These are phyloP conservation scores for Scheffersomyces coipomensis DNA, from an alignment of 805 yeast genomes.

Conservation along the genomic window DNA sequence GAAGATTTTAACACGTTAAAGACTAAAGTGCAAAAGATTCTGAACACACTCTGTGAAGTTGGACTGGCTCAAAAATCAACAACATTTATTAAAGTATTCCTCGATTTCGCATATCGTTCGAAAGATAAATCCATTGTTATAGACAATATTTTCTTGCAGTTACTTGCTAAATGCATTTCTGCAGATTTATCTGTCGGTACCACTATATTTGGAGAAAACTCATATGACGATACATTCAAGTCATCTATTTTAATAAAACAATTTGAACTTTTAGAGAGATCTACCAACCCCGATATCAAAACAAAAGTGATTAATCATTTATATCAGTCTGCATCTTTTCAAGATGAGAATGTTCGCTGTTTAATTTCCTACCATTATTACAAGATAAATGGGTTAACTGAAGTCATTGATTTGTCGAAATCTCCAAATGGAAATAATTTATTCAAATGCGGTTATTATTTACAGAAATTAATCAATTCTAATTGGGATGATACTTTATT, in stretches of 20 bases:
- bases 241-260: conserved; percentile 14
- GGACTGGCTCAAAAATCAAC: conserved; percentile 4
- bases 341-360: conserved; percentile 10
- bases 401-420: conserved; percentile 5
- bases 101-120: conserved; percentile 3
- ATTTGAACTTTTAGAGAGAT: conserved; percentile 18
- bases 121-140: neutral
- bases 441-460: conserved; percentile 17
- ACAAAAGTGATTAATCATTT: conserved; percentile 14
- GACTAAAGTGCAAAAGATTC: conserved; percentile 31
- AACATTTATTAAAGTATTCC: conserved; percentile 2
- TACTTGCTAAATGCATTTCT: conserved; percentile 9
- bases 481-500: conserved; percentile 20
- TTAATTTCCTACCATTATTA: conserved; percentile 18
- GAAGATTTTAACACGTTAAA: conserved; percentile 2
- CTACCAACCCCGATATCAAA: conserved; percentile 12
- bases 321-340: conserved; percentile 10
- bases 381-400: conserved; percentile 14
- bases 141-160: conserved; percentile 9
- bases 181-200: neutral
- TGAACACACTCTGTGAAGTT: conserved; percentile 22
- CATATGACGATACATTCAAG: conserved; percentile 13
- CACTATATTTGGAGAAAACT: conserved; percentile 6
- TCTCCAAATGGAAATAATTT: conserved; percentile 7
- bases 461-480: conserved; percentile 18